Base-by-base conservation (phyloP, 192 early-diverging fungal species). In the Chytriomyces sp. region DNA sequence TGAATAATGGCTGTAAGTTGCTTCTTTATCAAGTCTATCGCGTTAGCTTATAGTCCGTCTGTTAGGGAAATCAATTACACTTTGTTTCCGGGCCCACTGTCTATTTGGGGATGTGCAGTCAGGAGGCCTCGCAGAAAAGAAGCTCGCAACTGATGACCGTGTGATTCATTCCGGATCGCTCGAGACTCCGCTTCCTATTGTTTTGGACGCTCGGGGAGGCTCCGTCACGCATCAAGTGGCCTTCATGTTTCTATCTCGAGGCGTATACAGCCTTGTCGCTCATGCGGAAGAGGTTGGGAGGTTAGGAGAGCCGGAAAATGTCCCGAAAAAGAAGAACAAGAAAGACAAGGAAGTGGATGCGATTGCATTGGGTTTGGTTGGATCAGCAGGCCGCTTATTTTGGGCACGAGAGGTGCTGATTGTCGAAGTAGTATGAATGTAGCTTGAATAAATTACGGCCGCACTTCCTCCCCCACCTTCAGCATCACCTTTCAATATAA, bases 201-300 rank as follows among this genome's bases (percentile, higher is more conserved):
- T 49, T 14, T 36, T 54, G 32, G 25, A 17, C 5, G 7, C 63
- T 1, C 19, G 52, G 14, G 63, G 41, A 6, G 62, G 64, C 54
- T 55, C 64, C 5, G 28, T 34, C 19, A 55, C 28, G 8, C 73
- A 74, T 55, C 2, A 33, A n/a, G 53, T 74, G 26, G 7, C 54
- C 12, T 33, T 74, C 41, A 74, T 74, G 73, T 74, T 74, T 32
- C 55, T 74, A 53, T 55, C 73, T 25, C 36, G 54, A 10, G 73
- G 73, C 14, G 52, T 74, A 25, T 74, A 74, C 38, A 71, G 34
- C n/a, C 59, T 71, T 2, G 58, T 71, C 8, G 55, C 70, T 38
- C 56, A 60, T 33, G 70, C 70, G 6, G 70, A 71, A 31, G 57
- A 61, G 33, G 70, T 61, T 12, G 59, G 59, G 2, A 1, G n/a